A percentile compares a stretch with the other conserved stretches of the same genome.
Conservation (phyloP, 2,329 filamentous ascomycete genomes). For the Akanthomyces dipterigenus region DNA sequence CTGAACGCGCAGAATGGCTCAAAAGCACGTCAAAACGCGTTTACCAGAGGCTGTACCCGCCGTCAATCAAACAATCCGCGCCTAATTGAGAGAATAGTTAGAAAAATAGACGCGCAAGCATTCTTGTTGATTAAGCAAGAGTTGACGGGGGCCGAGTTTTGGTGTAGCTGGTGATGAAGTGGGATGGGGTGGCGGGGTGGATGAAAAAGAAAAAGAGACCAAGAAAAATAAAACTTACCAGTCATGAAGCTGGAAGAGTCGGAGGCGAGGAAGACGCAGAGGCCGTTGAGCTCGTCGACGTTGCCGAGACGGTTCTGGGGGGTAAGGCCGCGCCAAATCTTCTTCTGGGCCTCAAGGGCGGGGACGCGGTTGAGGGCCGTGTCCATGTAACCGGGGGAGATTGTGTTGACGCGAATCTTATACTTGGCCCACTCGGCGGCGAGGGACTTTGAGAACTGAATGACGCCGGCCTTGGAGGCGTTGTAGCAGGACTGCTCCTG, state of each 20-base stretch:
- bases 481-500: slow-evolving; percentile 82
- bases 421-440: slow-evolving; percentile 81
- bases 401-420: slow-evolving; percentile 75
- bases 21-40: neutral
- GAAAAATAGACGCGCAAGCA: neutral
- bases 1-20: neutral
- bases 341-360: slow-evolving; percentile 73
- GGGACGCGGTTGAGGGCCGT: slow-evolving; percentile 74
- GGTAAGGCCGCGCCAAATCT: slow-evolving; percentile 69
- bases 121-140: neutral
- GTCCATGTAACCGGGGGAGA: slow-evolving; percentile 83
- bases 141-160: neutral
- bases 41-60: slow-evolving; percentile 60
- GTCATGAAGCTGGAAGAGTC: slow-evolving; percentile 73
- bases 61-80: slow-evolving; percentile 55
- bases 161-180: neutral
- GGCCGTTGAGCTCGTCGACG: slow-evolving; percentile 70
- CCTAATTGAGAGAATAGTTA: neutral
- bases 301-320: slow-evolving; percentile 66
- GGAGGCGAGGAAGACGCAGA: slow-evolving; percentile 68
- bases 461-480: slow-evolving; percentile 73
- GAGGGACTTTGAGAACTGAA: slow-evolving; percentile 72
- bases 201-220: neutral
- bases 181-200: neutral
- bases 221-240: too few species aligned